phyloP scores from a whole-genome alignment of 2,329 filamentous ascomycete genomes.

The Calonectria pseudoturangicola region DNA sequence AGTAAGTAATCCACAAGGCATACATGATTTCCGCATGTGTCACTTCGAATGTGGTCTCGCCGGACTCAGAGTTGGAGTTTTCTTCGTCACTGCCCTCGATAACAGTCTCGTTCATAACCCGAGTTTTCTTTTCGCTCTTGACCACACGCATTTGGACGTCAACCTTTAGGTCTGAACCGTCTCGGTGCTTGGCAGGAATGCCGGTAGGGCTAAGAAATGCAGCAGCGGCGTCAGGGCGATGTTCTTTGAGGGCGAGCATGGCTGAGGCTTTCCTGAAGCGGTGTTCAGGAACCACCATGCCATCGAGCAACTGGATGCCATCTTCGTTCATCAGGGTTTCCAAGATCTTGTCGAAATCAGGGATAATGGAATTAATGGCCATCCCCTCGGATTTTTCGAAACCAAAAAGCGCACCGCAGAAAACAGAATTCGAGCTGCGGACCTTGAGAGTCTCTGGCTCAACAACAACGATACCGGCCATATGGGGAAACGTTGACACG shows the following conservation, averaged over 20 bases:
- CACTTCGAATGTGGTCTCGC: constrained; percentile 67
- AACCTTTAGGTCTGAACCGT: constrained; percentile 93
- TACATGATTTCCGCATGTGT: constrained; percentile 87
- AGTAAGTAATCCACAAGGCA: constrained; percentile 98
- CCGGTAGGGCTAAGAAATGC: constrained; percentile 91
- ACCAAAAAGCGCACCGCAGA: constrained; percentile 93
- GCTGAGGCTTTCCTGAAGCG: constrained; percentile 94
- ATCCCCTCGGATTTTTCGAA: constrained; percentile 89
- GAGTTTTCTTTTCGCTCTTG: constrained; percentile 84
- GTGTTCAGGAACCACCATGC: constrained; percentile 97
- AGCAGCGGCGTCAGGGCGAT: constrained; percentile 84
- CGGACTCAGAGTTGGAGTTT: constrained; percentile 62
- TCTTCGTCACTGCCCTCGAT: constrained; percentile 76
- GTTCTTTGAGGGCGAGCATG: constrained; percentile 88
- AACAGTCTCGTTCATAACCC: constrained; percentile 78
- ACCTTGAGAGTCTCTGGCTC: constrained; percentile 86
- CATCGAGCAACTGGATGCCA: constrained; percentile 87
- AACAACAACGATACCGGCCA: constrained; percentile 96
- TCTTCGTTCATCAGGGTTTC: constrained; percentile 90
- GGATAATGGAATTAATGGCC: constrained; percentile 86
- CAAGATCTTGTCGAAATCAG: constrained; percentile 89
- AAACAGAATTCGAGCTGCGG: constrained; percentile 95
- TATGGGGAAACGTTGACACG: constrained; percentile 96
- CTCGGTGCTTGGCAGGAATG: constrained; percentile 88
- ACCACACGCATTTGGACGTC: constrained; percentile 98